Evolutionary conservation across 441 rosid species (phyloP).

Genomic region (Corymbia calophylla): DNA sequence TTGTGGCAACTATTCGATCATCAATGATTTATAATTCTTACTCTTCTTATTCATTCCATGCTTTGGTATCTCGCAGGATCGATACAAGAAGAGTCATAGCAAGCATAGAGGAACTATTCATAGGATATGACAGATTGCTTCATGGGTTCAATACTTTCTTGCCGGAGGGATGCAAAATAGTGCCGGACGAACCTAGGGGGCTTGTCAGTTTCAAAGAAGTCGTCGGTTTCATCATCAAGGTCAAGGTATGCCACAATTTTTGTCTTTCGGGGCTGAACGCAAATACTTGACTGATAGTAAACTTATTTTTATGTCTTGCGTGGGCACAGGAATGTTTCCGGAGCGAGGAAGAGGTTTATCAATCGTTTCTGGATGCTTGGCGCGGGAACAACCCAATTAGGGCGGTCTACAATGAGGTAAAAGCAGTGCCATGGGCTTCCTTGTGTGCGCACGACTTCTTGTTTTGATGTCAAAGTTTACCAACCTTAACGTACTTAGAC

Average conservation of each 20-base stretch:
- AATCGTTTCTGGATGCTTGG: conserved; percentile 73
- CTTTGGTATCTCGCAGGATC: conserved; percentile 43
- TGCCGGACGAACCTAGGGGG: conserved; percentile 70
- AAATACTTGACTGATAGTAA: background rate
- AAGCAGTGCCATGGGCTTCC: background rate
- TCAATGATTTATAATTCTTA: background rate
- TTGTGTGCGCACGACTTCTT: background rate
- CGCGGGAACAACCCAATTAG: conserved; percentile 83
- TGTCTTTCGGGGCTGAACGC: background rate
- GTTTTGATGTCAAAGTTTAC: background rate
- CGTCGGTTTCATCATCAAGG: conserved; percentile 81
- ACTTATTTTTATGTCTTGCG: conserved; percentile 1
- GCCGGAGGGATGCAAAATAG: conserved; percentile 93
- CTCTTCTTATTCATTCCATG: background rate
- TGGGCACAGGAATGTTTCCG: conserved; percentile 74
- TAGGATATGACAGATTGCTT: conserved; percentile 83
- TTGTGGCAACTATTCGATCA: background rate
- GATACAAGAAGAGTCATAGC: conserved; percentile 88
- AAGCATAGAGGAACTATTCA: conserved; percentile 83
- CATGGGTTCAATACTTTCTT: conserved; percentile 90
- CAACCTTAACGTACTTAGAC: background rate
- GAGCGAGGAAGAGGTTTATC: conserved; percentile 77
- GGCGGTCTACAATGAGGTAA: conserved; percentile 90
- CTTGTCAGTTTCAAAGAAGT: conserved; percentile 89
- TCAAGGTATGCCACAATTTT: conserved; percentile 45